Percentiles rank a stretch among this genome's conserved stretches.
Evolutionary conservation across 257 asterid genomes (phyloP).

Genomic region (Rubia yunnanensis): DNA sequence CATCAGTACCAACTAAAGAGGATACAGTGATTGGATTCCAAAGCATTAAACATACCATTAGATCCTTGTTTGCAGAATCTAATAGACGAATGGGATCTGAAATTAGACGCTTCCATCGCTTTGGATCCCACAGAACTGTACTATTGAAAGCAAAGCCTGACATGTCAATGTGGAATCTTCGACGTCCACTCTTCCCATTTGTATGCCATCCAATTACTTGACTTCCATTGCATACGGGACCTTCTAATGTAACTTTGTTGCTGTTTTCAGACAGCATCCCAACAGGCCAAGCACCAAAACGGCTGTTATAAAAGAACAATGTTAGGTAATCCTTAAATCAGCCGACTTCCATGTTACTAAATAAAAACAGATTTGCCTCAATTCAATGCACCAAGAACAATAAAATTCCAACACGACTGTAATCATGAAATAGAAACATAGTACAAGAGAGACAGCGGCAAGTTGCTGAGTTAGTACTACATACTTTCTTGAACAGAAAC

Average conservation of each 20-base stretch:
- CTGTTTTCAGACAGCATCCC: conserved; percentile 84
- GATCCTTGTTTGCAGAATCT: conserved; percentile 86
- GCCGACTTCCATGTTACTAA: background rate
- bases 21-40: background rate
- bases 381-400: background rate
- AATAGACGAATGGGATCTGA: conserved; percentile 66
- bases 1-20: background rate
- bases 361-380: background rate
- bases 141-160: conserved; percentile 98
- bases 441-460: background rate
- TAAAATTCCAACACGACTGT: background rate
- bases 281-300: conserved; percentile 99
- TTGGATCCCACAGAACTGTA: conserved; percentile 87
- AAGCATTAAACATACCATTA: conserved; percentile 51
- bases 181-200: conserved; percentile 81
- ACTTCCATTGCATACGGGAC: conserved; percentile 90
- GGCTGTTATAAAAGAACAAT: conserved; percentile 37
- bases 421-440: background rate
- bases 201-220: conserved; percentile 97
- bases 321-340: conserved; percentile 8
- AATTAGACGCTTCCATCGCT: conserved; percentile 70
- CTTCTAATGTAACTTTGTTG: conserved; percentile 72
- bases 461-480: background rate
- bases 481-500: background rate
- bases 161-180: conserved; percentile 96